phyloP scores from a whole-genome alignment of 805 yeast species.

The Nakazawaea pomicola region DNA sequence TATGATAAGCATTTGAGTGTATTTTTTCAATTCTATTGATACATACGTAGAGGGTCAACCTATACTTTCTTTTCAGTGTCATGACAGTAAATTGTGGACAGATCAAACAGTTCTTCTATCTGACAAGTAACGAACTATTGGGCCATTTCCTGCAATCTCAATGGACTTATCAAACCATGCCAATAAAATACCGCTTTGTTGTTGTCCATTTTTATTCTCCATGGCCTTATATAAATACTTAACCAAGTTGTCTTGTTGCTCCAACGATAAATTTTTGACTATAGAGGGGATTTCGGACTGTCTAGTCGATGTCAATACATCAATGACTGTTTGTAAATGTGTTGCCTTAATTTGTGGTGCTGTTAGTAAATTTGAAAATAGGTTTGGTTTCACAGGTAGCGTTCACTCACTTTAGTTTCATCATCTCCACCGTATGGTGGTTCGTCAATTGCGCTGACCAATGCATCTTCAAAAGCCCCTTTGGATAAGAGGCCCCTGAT shows the following conservation, averaged over 20 bases:
- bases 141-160: slow-evolving; percentile 81
- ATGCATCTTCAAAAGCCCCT: slow-evolving; percentile 69
- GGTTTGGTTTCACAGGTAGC: too few species aligned
- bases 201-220: slow-evolving; percentile 71
- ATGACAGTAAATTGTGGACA: background rate
- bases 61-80: too few species aligned
- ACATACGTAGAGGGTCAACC: background rate
- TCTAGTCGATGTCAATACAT: slow-evolving; percentile 61
- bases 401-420: slow-evolving; percentile 36
- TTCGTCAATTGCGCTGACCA: slow-evolving; percentile 54
- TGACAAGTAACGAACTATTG: slow-evolving; percentile 78
- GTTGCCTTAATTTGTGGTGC: too few species aligned
- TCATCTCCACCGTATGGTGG: slow-evolving; percentile 84
- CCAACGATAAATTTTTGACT: slow-evolving; percentile 52
- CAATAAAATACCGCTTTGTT: slow-evolving; percentile 79
- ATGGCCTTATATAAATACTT: slow-evolving; percentile 86
- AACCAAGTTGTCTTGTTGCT: slow-evolving; percentile 71
- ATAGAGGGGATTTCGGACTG: slow-evolving; percentile 62
- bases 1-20: background rate
- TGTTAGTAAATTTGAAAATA: too few species aligned
- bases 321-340: slow-evolving; percentile 57
- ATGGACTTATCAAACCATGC: slow-evolving; percentile 92
- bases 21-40: background rate
- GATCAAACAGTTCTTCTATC: slow-evolving; percentile 74
- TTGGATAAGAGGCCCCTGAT: slow-evolving; percentile 60